Conservation (phyloP, 2,329 filamentous ascomycete genomes). For the Amauroascus verrucosus region DNA sequence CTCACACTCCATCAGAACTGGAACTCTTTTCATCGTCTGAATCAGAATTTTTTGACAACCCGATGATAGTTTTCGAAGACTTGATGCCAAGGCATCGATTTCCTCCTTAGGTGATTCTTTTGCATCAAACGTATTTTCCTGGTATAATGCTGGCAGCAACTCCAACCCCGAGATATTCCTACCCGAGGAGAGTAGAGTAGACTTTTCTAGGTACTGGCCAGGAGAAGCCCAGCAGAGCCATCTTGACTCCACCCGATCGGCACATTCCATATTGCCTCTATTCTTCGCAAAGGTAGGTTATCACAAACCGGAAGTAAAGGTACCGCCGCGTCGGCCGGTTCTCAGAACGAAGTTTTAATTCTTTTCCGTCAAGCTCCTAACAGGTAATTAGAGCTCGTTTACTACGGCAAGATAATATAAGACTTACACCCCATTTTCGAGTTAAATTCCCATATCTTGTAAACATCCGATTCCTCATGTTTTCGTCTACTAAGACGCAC, state of each 20-base stretch:
- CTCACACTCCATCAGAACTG: too few relatives aligned
- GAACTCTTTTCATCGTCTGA: too few relatives aligned
- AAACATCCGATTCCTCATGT: background rate
- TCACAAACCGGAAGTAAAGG: constrained; percentile 20
- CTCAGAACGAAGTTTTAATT: constrained; percentile 15
- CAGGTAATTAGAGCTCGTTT: background rate
- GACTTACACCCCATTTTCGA: constrained; percentile 7
- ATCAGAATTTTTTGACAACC: too few relatives aligned
- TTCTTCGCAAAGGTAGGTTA: constrained; percentile 16
- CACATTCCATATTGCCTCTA: constrained; percentile 6
- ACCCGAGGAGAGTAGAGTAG: constrained; percentile 7
- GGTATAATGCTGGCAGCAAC: background rate
- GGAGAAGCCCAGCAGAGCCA: constrained; percentile 4
- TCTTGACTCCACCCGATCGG: constrained; percentile 2
- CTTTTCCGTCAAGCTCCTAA: constrained; percentile 17
- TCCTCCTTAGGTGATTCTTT: background rate
- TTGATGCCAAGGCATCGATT: too few relatives aligned
- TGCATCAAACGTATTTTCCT: constrained; percentile 3
- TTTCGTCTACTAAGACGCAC: constrained; percentile 15
- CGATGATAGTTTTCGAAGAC: too few relatives aligned
- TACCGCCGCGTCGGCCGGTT: constrained; percentile 17
- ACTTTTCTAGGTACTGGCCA: constrained; percentile 8
- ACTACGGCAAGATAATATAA: background rate
- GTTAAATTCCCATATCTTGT: constrained; percentile 1
- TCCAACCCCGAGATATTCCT: constrained; percentile 9